A percentile compares a stretch with the other conserved stretches of the same genome.
Conservation (phyloP, 2,329 filamentous ascomycete genomes). For the Dactylellina sp. region DNA sequence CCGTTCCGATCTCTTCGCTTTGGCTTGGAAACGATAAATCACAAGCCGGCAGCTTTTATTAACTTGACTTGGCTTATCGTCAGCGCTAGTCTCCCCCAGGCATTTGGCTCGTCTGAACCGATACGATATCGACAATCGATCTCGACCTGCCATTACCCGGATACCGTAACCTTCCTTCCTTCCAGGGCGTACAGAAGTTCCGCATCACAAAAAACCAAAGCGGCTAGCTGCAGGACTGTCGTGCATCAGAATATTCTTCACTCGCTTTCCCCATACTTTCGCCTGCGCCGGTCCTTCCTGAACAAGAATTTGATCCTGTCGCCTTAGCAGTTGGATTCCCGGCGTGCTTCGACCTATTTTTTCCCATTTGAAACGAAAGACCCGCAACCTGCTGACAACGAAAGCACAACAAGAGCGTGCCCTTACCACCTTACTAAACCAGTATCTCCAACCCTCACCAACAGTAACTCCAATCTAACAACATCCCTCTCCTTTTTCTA, state of each 20-base stretch:
- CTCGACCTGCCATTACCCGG: constrained; percentile 12
- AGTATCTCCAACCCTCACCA: constrained; percentile 48
- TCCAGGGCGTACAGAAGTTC: constrained; percentile 17
- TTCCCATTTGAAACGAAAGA: constrained; percentile 14
- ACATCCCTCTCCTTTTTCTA: background rate
- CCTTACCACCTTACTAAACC: constrained; percentile 56
- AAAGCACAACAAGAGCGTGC: constrained; percentile 5
- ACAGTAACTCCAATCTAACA: constrained; percentile 34
- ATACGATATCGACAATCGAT: constrained; percentile 35
- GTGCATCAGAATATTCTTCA: constrained; percentile 7
- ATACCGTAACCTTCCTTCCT: constrained; percentile 12
- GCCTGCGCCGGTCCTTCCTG: constrained; percentile 22
- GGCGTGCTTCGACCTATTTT: constrained; percentile 8
- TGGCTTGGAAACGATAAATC: constrained; percentile 6
- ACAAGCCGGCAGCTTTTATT: constrained; percentile 17
- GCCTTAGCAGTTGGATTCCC: no score
- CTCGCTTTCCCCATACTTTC: constrained; percentile 27
- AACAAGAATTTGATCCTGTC: constrained; percentile 23
- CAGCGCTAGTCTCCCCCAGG: constrained; percentile 38
- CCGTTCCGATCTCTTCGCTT: constrained; percentile 17
- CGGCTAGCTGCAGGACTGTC: constrained; percentile 38
- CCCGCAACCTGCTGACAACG: constrained; percentile 22
- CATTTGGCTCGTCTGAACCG: constrained; percentile 1
- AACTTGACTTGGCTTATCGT: constrained; percentile 10
- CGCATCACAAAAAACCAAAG: background rate